phyloP scores from a whole-genome alignment of 2,329 filamentous ascomycete species.

The Calonectria pauciramosa region DNA sequence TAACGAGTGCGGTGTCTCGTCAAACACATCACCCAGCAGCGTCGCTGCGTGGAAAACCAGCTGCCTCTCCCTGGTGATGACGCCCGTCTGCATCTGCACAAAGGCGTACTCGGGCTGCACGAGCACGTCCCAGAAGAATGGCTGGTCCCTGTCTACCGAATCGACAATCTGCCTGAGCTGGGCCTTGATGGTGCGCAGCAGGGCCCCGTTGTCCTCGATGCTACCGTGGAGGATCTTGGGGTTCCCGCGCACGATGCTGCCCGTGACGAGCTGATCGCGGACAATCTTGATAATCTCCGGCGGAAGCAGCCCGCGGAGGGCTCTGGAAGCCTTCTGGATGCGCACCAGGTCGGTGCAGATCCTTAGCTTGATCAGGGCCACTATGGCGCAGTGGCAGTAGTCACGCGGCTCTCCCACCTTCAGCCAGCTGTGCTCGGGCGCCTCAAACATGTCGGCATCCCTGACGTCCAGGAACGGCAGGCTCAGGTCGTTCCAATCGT shows the following conservation, averaged over 20 bases:
- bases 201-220: not conserved
- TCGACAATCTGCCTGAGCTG: not conserved
- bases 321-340: not conserved
- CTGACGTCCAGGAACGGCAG: not conserved
- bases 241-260: not conserved
- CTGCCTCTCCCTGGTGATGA: not conserved
- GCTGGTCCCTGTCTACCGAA: not conserved
- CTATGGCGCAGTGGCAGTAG: not conserved
- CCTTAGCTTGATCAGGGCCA: not conserved
- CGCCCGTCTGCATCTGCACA: not conserved
- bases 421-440: not conserved
- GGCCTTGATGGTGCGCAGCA: not conserved
- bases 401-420: not conserved
- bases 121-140: not conserved
- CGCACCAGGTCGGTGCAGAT: not conserved
- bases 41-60: not conserved
- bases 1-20: not conserved
- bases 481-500: not conserved
- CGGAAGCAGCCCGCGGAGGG: not conserved
- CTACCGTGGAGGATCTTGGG: not conserved
- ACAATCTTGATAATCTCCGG: not conserved
- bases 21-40: not conserved
- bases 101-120: not conserved
- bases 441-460: not conserved
- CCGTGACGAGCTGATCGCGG: not conserved